Evolutionary conservation across 2,329 filamentous ascomycete species (phyloP).

Genomic region (Fusarium sp.): DNA sequence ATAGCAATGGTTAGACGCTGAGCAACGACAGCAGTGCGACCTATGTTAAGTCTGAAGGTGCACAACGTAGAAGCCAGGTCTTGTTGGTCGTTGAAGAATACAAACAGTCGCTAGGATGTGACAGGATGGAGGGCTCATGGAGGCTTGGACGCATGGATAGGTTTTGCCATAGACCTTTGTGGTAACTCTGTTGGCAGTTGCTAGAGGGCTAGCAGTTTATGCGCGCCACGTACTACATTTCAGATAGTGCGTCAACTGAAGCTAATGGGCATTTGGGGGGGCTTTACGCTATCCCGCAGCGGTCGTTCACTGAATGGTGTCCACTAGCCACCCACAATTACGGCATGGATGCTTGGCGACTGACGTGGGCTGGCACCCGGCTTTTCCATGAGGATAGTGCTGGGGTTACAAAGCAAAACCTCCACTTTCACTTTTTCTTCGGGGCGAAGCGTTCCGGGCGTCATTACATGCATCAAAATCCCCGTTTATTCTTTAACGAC

Average conservation of each 20-base stretch:
- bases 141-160: conserved; percentile 47
- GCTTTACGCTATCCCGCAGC: conserved; percentile 25
- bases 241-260: conserved; percentile 7
- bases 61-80: conserved; percentile 38
- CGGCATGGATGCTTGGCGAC: conserved; percentile 39
- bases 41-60: conserved; percentile 32
- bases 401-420: conserved; percentile 38
- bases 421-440: conserved; percentile 28
- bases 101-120: conserved; percentile 35
- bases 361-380: conserved; percentile 38
- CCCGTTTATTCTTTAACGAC: conserved; percentile 34
- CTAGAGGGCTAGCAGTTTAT: conserved; percentile 1
- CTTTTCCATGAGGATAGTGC: conserved; percentile 18
- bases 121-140: conserved; percentile 48
- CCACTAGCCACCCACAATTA: conserved; percentile 38
- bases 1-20: conserved; percentile 36
- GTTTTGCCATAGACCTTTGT: conserved; percentile 47
- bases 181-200: conserved; percentile 19
- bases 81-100: conserved; percentile 43
- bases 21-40: conserved; percentile 33
- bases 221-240: accelerated
- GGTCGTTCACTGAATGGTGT: conserved; percentile 32
- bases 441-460: conserved; percentile 38
- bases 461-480: conserved; percentile 48
- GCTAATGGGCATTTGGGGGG: conserved; percentile 23